A percentile compares a stretch with the other conserved stretches of the same genome.
These are phyloP conservation scores for Calonectria multiphialidica DNA, from an alignment of 2,329 filamentous ascomycete genomes.

Conservation along the genomic window DNA sequence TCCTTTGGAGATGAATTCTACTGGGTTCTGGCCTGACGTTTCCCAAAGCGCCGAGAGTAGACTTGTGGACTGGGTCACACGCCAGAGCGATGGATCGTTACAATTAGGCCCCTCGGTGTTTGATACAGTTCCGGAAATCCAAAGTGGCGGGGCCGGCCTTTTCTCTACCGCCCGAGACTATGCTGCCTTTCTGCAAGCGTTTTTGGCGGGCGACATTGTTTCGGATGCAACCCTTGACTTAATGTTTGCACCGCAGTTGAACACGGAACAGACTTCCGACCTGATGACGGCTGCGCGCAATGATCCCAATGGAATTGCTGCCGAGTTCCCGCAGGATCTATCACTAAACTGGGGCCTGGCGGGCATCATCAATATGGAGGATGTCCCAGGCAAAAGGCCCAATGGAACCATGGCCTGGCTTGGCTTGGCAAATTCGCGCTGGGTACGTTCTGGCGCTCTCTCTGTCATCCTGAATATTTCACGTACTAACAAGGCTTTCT, in stretches of 20 bases:
- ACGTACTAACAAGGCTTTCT: neutral
- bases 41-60: neutral
- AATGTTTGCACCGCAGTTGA: neutral
- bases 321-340: neutral
- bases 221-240: neutral
- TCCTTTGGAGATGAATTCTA: neutral
- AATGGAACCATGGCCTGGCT: neutral
- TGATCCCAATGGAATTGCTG: neutral
- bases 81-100: neutral
- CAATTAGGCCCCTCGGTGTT: neutral
- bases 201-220: neutral
- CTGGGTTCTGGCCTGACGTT: neutral
- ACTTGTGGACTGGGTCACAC: neutral
- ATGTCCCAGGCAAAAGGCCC: neutral
- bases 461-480: neutral
- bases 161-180: neutral
- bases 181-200: neutral
- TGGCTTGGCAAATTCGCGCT: neutral
- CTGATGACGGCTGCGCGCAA: neutral
- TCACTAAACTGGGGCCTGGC: neutral
- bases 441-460: neutral
- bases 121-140: neutral
- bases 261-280: neutral
- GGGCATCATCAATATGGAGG: neutral
- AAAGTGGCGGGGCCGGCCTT: neutral